Conservation (phyloP, 345 rosid genomes). For the Ceriops tagal region DNA sequence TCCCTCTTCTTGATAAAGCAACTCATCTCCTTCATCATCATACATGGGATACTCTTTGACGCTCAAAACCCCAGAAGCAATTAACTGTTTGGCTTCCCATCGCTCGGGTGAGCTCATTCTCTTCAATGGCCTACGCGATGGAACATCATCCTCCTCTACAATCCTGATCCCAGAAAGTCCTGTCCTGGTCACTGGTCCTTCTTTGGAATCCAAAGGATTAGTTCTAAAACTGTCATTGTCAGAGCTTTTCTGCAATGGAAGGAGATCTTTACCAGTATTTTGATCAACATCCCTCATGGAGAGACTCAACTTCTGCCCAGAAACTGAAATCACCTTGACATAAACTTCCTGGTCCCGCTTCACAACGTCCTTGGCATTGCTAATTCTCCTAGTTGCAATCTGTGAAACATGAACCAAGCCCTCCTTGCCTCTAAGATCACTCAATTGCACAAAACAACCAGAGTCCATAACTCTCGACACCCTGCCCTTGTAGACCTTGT, state of each 20-base stretch:
- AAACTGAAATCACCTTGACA: conserved; percentile 72
- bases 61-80: conserved; percentile 77
- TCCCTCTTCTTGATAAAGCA: conserved; percentile 78
- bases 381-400: conserved; percentile 63
- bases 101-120: conserved; percentile 87
- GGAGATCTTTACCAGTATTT: conserved; percentile 74
- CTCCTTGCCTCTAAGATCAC: conserved; percentile 76
- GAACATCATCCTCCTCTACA: conserved; percentile 54
- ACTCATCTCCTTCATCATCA: conserved; percentile 85
- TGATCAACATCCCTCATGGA: conserved; percentile 92
- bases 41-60: conserved; percentile 63
- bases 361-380: conserved; percentile 58
- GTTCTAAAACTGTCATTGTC: conserved; percentile 54
- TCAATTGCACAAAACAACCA: conserved; percentile 80
- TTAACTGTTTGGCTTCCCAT: conserved; percentile 89
- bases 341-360: conserved; percentile 76
- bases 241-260: conserved; percentile 54
- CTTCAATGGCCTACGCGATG: conserved; percentile 71
- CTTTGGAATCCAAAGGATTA: conserved; percentile 53
- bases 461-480: conserved; percentile 84
- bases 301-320: conserved; percentile 58
- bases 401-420: conserved; percentile 89
- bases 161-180: conserved; percentile 79
- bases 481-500: conserved; percentile 67
- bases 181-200: conserved; percentile 49